A percentile compares a stretch with the other conserved stretches of the same genome.
These are phyloP conservation scores for Delonix regia DNA, from an alignment of 306 rosid species.

Conservation along the genomic window DNA sequence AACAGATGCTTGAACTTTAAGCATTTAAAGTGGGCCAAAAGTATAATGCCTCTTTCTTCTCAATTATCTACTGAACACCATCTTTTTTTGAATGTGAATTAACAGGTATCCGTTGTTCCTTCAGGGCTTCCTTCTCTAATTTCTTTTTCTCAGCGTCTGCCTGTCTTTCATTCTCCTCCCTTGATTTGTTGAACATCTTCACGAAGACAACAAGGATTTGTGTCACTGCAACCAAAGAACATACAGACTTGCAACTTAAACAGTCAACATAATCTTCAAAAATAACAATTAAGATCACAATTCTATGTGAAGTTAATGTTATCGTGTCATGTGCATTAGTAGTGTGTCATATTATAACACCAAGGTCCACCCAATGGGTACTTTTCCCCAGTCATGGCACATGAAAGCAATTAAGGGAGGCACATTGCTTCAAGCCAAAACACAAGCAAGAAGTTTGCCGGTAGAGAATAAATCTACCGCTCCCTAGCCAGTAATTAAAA, in stretches of 20 bases:
- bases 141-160: slow-evolving; percentile 93
- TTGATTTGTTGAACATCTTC: slow-evolving; percentile 87
- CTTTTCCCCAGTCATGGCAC: not conserved
- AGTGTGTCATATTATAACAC: not conserved
- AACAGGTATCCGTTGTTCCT: slow-evolving; percentile 65
- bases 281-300: not conserved
- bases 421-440: not conserved
- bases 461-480: not conserved
- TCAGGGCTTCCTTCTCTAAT: slow-evolving; percentile 90
- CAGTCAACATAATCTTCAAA: slow-evolving; percentile 1
- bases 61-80: slow-evolving; percentile 34
- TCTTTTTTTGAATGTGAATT: slow-evolving; percentile 51
- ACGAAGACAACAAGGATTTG: slow-evolving; percentile 83
- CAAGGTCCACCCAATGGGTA: not conserved
- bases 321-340: not conserved
- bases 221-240: slow-evolving; percentile 67
- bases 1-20: too few relatives aligned
- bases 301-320: not conserved
- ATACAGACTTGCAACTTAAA: not conserved
- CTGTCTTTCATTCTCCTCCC: slow-evolving; percentile 84
- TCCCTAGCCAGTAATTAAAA: not conserved
- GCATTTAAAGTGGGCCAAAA: slow-evolving; percentile 1
- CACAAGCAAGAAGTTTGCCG: not conserved
- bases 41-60: slow-evolving; percentile 7
- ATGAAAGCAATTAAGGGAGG: not conserved